phyloP scores from a whole-genome alignment of 805 yeast genomes.

The Candida manassasensis region DNA sequence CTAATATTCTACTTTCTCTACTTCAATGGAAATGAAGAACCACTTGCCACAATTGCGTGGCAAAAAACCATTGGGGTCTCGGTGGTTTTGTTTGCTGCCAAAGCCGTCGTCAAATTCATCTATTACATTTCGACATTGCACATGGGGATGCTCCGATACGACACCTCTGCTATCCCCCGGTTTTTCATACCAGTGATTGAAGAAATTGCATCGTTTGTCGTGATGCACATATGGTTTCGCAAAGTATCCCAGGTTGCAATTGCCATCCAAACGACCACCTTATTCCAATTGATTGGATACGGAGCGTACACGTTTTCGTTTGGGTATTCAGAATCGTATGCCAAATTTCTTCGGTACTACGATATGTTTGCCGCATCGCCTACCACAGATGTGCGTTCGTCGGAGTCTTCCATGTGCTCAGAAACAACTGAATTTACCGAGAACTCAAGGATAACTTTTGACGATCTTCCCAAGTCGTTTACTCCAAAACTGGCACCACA shows the following conservation, averaged over 20 bases:
- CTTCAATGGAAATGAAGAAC: neutral
- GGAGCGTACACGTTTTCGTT: constrained; percentile 7
- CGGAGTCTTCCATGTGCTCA: constrained; percentile 9
- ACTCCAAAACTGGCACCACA: constrained; percentile 1
- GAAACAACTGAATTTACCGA: neutral
- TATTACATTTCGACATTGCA: constrained; percentile 6
- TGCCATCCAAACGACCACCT: constrained; percentile 8
- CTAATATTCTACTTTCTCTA: too few relatives aligned
- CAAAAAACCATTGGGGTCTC: neutral
- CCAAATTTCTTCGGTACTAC: constrained; percentile 14
- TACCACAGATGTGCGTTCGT: constrained; percentile 12
- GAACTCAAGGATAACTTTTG: constrained; percentile 1
- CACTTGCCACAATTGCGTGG: neutral
- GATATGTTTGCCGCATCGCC: constrained; percentile 12
- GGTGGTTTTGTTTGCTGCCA: neutral
- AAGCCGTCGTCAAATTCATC: constrained; percentile 4
- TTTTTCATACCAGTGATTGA: constrained; percentile 16
- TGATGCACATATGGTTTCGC: constrained; percentile 4
- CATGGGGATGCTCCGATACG: neutral
- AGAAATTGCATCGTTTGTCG: constrained; percentile 9
- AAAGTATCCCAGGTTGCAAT: constrained; percentile 8
- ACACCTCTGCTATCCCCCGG: constrained; percentile 5
- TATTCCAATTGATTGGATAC: constrained; percentile 1
- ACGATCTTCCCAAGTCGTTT: neutral
- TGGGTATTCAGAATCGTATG: constrained; percentile 10